These are phyloP conservation scores for Mortierella hygrophila DNA, from an alignment of 192 early-diverging fungal species.

Conservation along the genomic window DNA sequence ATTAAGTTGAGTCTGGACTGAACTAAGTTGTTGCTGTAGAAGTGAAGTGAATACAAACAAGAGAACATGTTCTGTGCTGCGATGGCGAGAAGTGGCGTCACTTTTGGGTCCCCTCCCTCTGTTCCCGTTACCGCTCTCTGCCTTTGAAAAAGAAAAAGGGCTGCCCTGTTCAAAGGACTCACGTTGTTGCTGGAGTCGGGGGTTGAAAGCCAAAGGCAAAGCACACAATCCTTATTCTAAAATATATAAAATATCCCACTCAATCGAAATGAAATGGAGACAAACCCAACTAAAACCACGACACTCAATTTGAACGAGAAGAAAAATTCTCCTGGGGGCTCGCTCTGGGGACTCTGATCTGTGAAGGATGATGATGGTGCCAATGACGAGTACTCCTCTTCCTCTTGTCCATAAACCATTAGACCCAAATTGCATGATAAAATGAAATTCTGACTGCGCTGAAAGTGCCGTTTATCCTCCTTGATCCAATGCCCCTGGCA, in stretches of 20 bases:
- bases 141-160: not conserved
- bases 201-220: slow-evolving; percentile 12
- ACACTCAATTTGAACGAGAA: not conserved
- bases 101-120: slow-evolving; percentile 1
- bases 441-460: no score
- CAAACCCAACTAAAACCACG: not conserved
- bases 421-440: not conserved
- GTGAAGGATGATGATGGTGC: not conserved
- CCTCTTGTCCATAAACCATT: not conserved
- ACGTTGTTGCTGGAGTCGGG: not conserved
- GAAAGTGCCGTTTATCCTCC: not conserved
- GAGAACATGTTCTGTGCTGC: not conserved
- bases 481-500: not conserved
- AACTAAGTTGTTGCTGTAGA: not conserved
- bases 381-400: not conserved
- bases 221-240: slow-evolving; percentile 46
- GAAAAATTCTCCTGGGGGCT: slow-evolving; percentile 1
- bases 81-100: slow-evolving; percentile 8
- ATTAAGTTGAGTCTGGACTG: not conserved
- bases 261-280: slow-evolving; percentile 14
- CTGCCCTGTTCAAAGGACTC: not conserved
- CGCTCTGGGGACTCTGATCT: not conserved
- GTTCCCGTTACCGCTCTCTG: not conserved
- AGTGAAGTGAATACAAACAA: not conserved
- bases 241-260: slow-evolving; percentile 33